A percentile compares a stretch with the other conserved stretches of the same genome.
Evolutionary conservation across 768 basidiomycete genomes (phyloP).

Genomic region (Chalciporus piperatus): DNA sequence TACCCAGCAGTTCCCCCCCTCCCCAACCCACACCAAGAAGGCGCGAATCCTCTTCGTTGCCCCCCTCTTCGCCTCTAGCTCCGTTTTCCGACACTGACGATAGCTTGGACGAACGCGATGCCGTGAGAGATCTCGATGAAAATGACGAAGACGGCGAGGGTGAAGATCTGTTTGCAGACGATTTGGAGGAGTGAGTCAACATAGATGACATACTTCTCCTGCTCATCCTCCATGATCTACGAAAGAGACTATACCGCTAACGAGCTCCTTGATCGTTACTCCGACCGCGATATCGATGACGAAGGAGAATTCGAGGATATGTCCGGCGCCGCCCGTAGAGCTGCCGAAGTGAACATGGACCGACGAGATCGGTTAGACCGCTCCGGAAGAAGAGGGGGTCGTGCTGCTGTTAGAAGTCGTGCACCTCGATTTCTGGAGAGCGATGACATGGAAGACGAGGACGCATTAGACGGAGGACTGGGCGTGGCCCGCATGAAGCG

Average conservation of each 20-base stretch:
- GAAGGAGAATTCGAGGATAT: conserved; percentile 66
- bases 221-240: conserved; percentile 7
- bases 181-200: conserved; percentile 60
- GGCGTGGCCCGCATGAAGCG: conserved; percentile 70
- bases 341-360: conserved; percentile 85
- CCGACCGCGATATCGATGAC: conserved; percentile 84
- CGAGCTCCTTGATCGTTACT: conserved; percentile 80
- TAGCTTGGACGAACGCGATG: conserved; percentile 67
- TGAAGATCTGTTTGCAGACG: conserved; percentile 91
- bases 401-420: conserved; percentile 75
- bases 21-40: conserved; percentile 43
- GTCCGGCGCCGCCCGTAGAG: conserved; percentile 67
- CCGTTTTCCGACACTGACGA: conserved; percentile 89
- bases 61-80: conserved; percentile 80
- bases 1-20: conserved; percentile 47
- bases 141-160: conserved; percentile 78
- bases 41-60: conserved; percentile 69
- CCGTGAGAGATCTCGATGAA: conserved; percentile 61
- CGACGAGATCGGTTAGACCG: conserved; percentile 78
- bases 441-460: conserved; percentile 76
- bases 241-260: conserved; percentile 84
- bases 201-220: background rate
- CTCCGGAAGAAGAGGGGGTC: conserved; percentile 61
- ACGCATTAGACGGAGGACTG: conserved; percentile 65
- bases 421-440: conserved; percentile 87